Conservation (phyloP, 1,139 yeast species). For the Hemisphaericaspora lyxosophila region DNA sequence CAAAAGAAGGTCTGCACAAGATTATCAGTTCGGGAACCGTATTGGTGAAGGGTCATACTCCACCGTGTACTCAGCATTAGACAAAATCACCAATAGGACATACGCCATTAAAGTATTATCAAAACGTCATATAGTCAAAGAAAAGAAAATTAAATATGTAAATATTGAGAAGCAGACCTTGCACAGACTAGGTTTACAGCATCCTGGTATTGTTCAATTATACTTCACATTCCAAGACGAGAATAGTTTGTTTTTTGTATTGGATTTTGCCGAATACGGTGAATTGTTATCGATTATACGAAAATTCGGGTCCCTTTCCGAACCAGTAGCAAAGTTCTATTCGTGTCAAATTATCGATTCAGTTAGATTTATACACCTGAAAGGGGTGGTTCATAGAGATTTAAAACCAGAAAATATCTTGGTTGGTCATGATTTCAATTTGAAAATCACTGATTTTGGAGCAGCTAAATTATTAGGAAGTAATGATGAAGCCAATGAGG, state of each 20-base stretch:
- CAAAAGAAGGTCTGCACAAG: slow-evolving; percentile 50
- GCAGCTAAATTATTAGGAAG: slow-evolving; percentile 80
- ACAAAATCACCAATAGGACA: slow-evolving; percentile 52
- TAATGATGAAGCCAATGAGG: slow-evolving; percentile 39
- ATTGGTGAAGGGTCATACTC: slow-evolving; percentile 84
- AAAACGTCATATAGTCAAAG: slow-evolving; percentile 72
- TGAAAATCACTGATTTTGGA: slow-evolving; percentile 96
- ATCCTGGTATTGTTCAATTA: slow-evolving; percentile 66
- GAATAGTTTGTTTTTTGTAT: slow-evolving; percentile 64
- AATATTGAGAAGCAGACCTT: slow-evolving; percentile 76
- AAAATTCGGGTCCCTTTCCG: slow-evolving; percentile 75
- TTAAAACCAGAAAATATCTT: slow-evolving; percentile 91
- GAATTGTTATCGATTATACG: slow-evolving; percentile 71
- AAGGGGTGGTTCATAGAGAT: slow-evolving; percentile 91
- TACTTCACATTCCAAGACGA: slow-evolving; percentile 82
- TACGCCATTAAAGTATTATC: slow-evolving; percentile 76
- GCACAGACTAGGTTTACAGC: slow-evolving; percentile 66
- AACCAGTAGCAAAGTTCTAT: slow-evolving; percentile 71
- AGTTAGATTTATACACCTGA: slow-evolving; percentile 74
- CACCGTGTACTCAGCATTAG: slow-evolving; percentile 70
- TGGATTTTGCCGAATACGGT: slow-evolving; percentile 81
- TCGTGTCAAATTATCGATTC: slow-evolving; percentile 84
- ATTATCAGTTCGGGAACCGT: slow-evolving; percentile 69
- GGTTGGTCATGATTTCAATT: slow-evolving; percentile 74
- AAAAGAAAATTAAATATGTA: slow-evolving; percentile 76